Percentiles rank a stretch among this genome's conserved stretches.
Conservation (phyloP, 345 rosid genomes). For the Citrus medica region DNA sequence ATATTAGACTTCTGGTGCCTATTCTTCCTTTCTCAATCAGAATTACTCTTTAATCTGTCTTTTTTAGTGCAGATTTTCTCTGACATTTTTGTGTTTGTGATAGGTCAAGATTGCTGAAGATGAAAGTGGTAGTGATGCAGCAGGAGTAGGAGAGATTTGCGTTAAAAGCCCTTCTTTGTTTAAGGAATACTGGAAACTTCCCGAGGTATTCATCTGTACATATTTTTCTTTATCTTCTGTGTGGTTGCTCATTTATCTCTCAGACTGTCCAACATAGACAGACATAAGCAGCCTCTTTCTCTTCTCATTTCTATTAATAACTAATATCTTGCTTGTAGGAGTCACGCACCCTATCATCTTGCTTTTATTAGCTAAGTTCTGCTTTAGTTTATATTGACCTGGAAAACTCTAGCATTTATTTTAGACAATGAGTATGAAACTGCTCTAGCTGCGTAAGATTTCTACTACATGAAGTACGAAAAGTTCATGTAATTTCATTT, state of each 20-base stretch:
- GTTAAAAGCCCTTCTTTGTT: slow-evolving; percentile 90
- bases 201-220: slow-evolving; percentile 45
- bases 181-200: slow-evolving; percentile 96
- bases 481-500: slow-evolving; percentile 2
- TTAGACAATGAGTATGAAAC: neutral
- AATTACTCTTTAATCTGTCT: neutral
- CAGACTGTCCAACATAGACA: neutral
- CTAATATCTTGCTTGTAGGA: neutral
- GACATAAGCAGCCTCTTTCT: neutral
- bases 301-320: neutral
- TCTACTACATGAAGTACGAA: neutral
- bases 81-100: slow-evolving; percentile 14
- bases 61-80: neutral
- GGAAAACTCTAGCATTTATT: neutral
- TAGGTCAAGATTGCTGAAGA: slow-evolving; percentile 77
- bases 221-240: neutral
- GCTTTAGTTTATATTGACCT: neutral
- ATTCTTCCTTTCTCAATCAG: neutral
- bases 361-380: neutral
- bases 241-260: neutral
- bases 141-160: slow-evolving; percentile 83
- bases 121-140: slow-evolving; percentile 35
- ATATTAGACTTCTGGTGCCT: neutral
- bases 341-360: neutral
- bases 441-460: neutral